Conservation (phyloP, 352 stramenopile genomes). For the Pythium apleroticum region DNA sequence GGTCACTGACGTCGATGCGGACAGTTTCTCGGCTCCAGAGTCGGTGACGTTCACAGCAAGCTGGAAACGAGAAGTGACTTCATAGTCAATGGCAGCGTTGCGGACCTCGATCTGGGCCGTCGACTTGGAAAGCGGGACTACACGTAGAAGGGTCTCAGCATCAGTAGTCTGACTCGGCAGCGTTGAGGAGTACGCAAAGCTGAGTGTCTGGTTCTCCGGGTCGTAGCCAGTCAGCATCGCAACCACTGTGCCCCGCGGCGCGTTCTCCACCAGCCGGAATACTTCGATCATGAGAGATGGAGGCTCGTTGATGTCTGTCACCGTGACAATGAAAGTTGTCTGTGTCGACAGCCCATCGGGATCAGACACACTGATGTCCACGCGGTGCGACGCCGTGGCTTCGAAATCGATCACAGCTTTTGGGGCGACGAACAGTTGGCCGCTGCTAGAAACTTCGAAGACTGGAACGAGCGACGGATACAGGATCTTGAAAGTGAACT, state of each 20-base stretch:
- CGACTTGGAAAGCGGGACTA: conserved; percentile 35
- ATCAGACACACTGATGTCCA: conserved; percentile 31
- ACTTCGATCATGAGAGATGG: conserved; percentile 25
- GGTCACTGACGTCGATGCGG: conserved; percentile 5
- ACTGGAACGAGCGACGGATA: neutral
- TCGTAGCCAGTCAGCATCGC: conserved; percentile 38
- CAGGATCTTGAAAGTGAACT: conserved; percentile 20
- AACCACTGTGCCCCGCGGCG: conserved; percentile 40
- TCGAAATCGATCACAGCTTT: conserved; percentile 27
- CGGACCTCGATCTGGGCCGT: conserved; percentile 46
- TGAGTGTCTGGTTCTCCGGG: conserved; percentile 51
- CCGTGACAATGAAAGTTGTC: conserved; percentile 20
- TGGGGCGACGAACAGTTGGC: conserved; percentile 15
- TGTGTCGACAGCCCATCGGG: conserved; percentile 18
- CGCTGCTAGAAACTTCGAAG: conserved; percentile 12
- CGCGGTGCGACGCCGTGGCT: conserved; percentile 5
- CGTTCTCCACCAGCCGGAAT: conserved; percentile 39
- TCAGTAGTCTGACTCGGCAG: conserved; percentile 12
- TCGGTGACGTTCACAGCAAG: conserved; percentile 44
- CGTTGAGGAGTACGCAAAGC: conserved; percentile 34
- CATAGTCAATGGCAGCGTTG: conserved; percentile 40
- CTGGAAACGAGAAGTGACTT: conserved; percentile 35
- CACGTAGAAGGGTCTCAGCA: conserved; percentile 25
- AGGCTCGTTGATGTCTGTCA: conserved; percentile 38
- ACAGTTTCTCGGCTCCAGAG: conserved; percentile 27